Base-by-base conservation (phyloP, 495 filamentous ascomycete genomes). In the Halenospora varia region DNA sequence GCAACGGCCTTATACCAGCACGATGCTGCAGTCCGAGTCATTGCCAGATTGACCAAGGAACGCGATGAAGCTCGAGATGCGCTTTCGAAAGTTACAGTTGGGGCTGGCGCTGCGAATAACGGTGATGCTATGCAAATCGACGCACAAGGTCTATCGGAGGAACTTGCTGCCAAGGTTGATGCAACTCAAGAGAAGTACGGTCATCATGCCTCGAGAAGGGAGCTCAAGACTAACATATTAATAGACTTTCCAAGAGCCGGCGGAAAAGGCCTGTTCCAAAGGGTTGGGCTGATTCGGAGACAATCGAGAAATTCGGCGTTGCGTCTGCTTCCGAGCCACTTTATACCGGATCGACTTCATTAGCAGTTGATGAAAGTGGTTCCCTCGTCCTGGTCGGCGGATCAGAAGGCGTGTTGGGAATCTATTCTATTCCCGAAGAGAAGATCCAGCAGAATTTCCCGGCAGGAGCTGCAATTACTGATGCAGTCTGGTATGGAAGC, bases 121-220 rank as follows among this genome's bases (percentile, higher is more conserved):
- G 88, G 84, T 23, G 93, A 97, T 69, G 86, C 84, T 22, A 98
- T 98, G 94, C 86, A 93, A 60, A 83, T 98, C 2, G 94, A 98
- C 73, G 67, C 70, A 53, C 79, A 85, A 53, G 81, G 79, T 3
- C 72, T 97, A 35, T 84, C 92, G 11, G 85, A 88, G 23, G 78
- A 79, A 2, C 75, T 98, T 23, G 75, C 83, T 25, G 84, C 84
- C 45, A 87, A 88, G 67, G 79, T 97, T 46, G 86, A 94, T 48
- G 82, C 80, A 64, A 86, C 88, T 62, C 88, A 96, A 64, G 81
- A 86, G 66, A 78, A 78, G 89, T 93, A 83, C 44, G 85, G 78
- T 23, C 22, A 18, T 11, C 26, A 22, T 25, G 13, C 22, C 47
- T 29, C 15, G 10, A 11, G 13, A 19, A 44, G 56, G 46, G 55